phyloP scores from a whole-genome alignment of 2,329 filamentous ascomycete genomes.

The Didymella sp. region DNA sequence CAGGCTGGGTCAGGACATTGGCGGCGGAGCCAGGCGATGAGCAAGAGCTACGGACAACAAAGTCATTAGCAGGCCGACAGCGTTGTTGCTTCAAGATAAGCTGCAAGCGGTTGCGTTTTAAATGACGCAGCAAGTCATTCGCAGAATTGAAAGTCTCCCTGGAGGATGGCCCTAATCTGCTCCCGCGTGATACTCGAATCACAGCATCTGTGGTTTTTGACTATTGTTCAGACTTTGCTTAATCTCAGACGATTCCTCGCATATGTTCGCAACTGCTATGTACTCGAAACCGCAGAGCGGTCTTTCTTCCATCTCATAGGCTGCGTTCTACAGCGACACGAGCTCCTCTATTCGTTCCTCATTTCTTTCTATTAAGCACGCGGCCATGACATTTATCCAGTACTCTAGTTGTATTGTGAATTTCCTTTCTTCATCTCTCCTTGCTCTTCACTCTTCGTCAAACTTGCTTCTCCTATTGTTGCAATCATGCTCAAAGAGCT shows the following conservation, averaged over 20 bases:
- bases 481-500: neutral
- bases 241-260: neutral
- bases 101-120: neutral
- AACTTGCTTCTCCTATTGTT: neutral
- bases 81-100: neutral
- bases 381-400: neutral
- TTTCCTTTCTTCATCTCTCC: too few relatives aligned
- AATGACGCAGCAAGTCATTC: neutral
- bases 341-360: neutral
- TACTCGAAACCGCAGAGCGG: neutral
- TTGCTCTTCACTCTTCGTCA: too few relatives aligned
- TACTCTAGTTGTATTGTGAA: too few relatives aligned
- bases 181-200: neutral
- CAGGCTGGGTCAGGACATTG: constrained; percentile 64
- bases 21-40: constrained; percentile 48
- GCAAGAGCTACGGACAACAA: neutral
- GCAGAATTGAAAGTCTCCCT: neutral
- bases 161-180: neutral
- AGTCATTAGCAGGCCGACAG: neutral
- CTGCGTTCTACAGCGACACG: too few relatives aligned
- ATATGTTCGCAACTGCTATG: neutral
- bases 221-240: neutral
- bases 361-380: neutral
- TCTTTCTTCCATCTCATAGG: neutral
- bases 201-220: neutral